Conservation (phyloP, 169 alveolate genomes). For the Plasmodium malariae region DNA sequence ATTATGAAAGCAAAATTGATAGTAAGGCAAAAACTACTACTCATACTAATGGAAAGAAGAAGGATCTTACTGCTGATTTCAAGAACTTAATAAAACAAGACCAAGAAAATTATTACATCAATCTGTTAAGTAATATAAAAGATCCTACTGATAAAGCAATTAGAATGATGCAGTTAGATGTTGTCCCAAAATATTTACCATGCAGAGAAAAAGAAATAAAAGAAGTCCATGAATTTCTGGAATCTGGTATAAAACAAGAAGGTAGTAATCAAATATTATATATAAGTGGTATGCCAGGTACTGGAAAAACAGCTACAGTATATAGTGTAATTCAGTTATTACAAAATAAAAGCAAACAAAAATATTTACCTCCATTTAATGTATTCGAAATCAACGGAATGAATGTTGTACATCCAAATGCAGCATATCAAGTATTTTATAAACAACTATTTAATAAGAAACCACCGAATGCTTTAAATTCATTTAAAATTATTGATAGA, state of each 20-base stretch:
- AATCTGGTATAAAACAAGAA: constrained; percentile 84
- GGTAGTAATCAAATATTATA: constrained; percentile 87
- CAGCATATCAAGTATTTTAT: constrained; percentile 81
- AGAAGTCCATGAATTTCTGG: constrained; percentile 81
- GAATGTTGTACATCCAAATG: constrained; percentile 85
- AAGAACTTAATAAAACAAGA: constrained; percentile 37
- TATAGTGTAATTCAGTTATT: constrained; percentile 79
- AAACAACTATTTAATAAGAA: constrained; percentile 65
- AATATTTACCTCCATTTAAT: constrained; percentile 82
- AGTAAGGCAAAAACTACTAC: constrained; percentile 20
- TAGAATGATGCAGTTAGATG: constrained; percentile 74
- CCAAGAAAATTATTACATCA: constrained; percentile 51
- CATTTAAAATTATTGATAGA: constrained; percentile 59
- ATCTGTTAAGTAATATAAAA: constrained; percentile 18
- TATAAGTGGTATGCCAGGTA: constrained; percentile 90
- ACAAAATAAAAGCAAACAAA: constrained; percentile 35
- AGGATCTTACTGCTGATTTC: not conserved
- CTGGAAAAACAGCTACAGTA: constrained; percentile 89
- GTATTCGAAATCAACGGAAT: constrained; percentile 85
- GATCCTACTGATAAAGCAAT: constrained; percentile 73
- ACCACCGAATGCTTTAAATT: constrained; percentile 69
- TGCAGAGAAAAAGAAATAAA: constrained; percentile 85
- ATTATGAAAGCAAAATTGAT: not conserved
- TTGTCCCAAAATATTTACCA: constrained; percentile 60
- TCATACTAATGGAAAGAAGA: not conserved